phyloP scores from a whole-genome alignment of 2,329 filamentous ascomycete species.

The Mycosphaerella sp. region DNA sequence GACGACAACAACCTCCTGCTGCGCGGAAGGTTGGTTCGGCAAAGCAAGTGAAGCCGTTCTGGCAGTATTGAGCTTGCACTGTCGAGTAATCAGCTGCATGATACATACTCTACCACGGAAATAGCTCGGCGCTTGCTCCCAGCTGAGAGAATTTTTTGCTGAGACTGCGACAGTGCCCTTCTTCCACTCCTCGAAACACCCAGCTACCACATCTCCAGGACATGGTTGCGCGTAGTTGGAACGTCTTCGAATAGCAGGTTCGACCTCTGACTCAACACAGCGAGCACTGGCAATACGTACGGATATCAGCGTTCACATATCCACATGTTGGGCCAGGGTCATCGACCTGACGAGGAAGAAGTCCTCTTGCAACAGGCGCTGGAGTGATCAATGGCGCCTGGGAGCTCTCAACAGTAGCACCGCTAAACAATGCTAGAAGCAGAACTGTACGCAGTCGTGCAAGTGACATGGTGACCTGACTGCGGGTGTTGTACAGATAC shows the following conservation, averaged over 20 bases:
- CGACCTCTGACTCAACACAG: no score
- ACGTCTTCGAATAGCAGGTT: no score
- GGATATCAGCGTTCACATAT: conserved; percentile 1
- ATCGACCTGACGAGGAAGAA: background rate
- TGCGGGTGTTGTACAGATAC: background rate
- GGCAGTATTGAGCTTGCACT: conserved; percentile 1
- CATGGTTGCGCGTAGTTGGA: no score
- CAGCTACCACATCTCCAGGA: no score
- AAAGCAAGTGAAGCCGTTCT: conserved; percentile 1
- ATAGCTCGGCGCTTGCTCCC: background rate
- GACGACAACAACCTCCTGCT: conserved; percentile 7
- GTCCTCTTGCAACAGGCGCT: background rate
- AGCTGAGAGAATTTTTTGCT: no score
- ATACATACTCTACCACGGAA: background rate
- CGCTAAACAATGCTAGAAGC: background rate
- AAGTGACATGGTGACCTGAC: background rate
- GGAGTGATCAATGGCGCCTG: background rate
- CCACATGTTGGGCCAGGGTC: background rate
- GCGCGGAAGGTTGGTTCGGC: background rate
- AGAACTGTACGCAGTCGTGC: background rate
- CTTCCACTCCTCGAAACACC: no score
- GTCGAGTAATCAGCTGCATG: background rate
- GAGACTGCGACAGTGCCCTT: no score
- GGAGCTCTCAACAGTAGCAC: background rate
- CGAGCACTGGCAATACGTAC: background rate